Evolutionary conservation across 1,139 yeast genomes (phyloP), one percentile per base, ranked within the genome.

Genomic region (Pichia sp.): DNA sequence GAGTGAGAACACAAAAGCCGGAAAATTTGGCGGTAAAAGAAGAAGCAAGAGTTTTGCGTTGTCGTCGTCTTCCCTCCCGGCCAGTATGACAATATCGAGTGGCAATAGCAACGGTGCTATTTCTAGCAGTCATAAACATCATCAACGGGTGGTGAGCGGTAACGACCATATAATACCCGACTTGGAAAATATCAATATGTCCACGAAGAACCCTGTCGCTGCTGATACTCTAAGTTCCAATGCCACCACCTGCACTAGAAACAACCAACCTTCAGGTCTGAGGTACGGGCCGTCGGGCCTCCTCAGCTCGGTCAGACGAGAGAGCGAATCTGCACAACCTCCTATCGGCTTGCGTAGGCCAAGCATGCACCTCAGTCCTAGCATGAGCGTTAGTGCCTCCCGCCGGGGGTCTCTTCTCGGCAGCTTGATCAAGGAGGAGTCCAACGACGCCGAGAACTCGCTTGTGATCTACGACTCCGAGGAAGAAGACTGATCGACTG

Each of bases 401-500:
- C 47, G 61, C 40, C 50, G 61, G 19, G 59, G 62, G 2, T 56
- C 61, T 4, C 19, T 58, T 3, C 26, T 58, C 10, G 61, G 57
- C 11, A 46, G 54, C 16, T 50, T 57, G 10, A 56, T 55, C 41
- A 62, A 60, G 50, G 61, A 54, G 30, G 60, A 61, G 44, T 32
- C 43, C 6, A 38, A 44, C 19, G 36, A 53, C 11, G 49, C 46
- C 16, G 57, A 57, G 15, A 54, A 54, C 45, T 57, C 63, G 4
- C 52, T 58, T 7, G 65, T 58, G 3, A 57, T 59, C 11, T 58
- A 57, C 8, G 67, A 59, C 34, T 62, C 64, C 4, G 68, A 64
- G 32, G 62, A 62, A 32, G 66, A 66, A 31, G 59, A 60, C 5
- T 57, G 59, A 26, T 26, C 29, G 29, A 26, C 29, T 4, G 29